Conservation (phyloP, 2,329 filamentous ascomycete genomes). For the Fusarium sp. region DNA sequence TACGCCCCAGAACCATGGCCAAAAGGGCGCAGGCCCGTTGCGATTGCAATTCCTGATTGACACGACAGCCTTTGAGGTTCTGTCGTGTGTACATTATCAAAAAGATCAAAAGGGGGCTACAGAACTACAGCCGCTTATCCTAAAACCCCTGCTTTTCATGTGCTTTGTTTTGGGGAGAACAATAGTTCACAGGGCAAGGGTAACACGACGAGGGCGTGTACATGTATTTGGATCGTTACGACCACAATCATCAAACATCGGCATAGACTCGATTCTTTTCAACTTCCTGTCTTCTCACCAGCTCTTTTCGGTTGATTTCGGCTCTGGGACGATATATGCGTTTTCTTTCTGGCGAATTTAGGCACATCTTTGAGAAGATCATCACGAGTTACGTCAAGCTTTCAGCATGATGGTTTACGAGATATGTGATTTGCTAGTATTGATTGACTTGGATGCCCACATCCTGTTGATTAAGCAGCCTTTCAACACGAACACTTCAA, state of each 20-base stretch:
- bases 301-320: slow-evolving; percentile 36
- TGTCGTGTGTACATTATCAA: slow-evolving; percentile 52
- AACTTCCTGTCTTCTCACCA: slow-evolving; percentile 38
- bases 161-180: slow-evolving; percentile 28
- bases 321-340: slow-evolving; percentile 24
- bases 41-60: slow-evolving; percentile 37
- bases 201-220: slow-evolving; percentile 45
- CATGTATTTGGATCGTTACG: slow-evolving; percentile 49
- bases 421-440: slow-evolving; percentile 17
- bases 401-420: slow-evolving; percentile 26
- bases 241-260: slow-evolving; percentile 40
- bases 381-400: slow-evolving; percentile 28
- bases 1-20: slow-evolving; percentile 43
- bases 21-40: slow-evolving; percentile 40
- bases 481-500: slow-evolving; percentile 2
- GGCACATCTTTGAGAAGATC: slow-evolving; percentile 14
- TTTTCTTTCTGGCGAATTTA: slow-evolving; percentile 18
- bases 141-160: slow-evolving; percentile 26
- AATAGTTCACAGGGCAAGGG: slow-evolving; percentile 27
- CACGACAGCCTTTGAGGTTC: slow-evolving; percentile 45
- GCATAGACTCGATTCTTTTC: slow-evolving; percentile 44
- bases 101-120: slow-evolving; percentile 46
- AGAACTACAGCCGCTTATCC: slow-evolving; percentile 40
- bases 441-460: slow-evolving; percentile 1
- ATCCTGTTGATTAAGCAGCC: slow-evolving; percentile 1